Evolutionary conservation across 2,329 filamentous ascomycete species (phyloP), one percentile per base, ranked within the genome.

Genomic region (Gyromitra esculenta): DNA sequence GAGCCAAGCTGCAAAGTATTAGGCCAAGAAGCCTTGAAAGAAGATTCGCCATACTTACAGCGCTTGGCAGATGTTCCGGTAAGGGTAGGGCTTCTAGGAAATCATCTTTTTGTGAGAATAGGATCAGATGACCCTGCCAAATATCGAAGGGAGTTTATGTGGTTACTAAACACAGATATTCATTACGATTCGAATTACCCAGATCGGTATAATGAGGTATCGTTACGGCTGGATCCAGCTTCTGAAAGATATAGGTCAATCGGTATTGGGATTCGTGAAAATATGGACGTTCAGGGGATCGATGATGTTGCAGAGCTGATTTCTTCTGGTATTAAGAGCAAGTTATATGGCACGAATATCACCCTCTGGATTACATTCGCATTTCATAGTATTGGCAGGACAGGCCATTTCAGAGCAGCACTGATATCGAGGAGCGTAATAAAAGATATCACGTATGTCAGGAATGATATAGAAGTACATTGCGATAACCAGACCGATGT

Each of bases 121-220:
- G 62, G 62, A 21, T 65, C 62, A 9, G 37, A 54, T n/a, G n/a
- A 15, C 5, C 4, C n/a, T 13, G n/a, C 31, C 5, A 52, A 21
- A 52, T 65, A 65, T 35, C 63, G 8, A 9, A 65, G 52, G 18
- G 45, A 65, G 8, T 65, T 54, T 31, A 39, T 18, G 6, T 65
- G 45, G 63, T 9, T 65, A 31, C n/a, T 65, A 11, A 41, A 65
- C 21, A 52, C 25, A 13, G 63, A 65, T 21, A 35, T 52, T 13
- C 45, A 65, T n/a, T 52, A 65, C 45, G 45, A 54, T 5, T n/a
- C 31, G 6, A 48, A 31, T 13, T 65, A 45, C 9, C n/a, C 31
- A 1, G 63, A 65, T n/a, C 63, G 63, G n/a, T 15, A 13, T 8
- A 65, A 65, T 45, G 45, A 65, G 45, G 63, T 65, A 2, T 37